Evolutionary conservation across 2,329 filamentous ascomycete species (phyloP), one percentile per base, ranked within the genome.

Genomic region (Fusarium chuoi): DNA sequence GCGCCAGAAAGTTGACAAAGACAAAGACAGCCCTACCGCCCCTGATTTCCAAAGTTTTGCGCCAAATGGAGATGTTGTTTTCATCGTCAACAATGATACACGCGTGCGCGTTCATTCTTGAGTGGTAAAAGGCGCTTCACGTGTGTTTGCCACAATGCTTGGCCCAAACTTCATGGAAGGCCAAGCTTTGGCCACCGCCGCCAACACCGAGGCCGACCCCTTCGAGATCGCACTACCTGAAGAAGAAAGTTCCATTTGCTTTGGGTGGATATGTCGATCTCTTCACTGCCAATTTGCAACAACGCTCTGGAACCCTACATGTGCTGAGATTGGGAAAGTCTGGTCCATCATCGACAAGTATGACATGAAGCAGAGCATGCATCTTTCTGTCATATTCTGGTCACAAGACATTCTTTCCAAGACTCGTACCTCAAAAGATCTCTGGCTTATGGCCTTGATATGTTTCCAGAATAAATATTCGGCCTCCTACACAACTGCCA

Each of bases 281-380:
- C 24, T 71, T 17, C 62, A 71, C 22, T 59, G 36, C 1, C 62
- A 71, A 39, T 44, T 22, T 11, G 11, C 26, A 3, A 71, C 68
- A 18, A 30, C 4, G 5, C 24, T 63, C 18, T 71, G 46, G 68
- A 6, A 5, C 3, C 62, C 68, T 3, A n/a, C 1, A 1, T 5
- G 3, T 15, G 4, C 3, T 1, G 14, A 35, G 36, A 24, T 24
- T 63, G 14, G 13, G 3, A 13, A 49, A 3, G 7, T 59, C 20
- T 46, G 49, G 36, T 18, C 10, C 3, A 10, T 68, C 18, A 33
- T 46, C n/a, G 38, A 71, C 5, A 71, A 71, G 42, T 71, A 71
- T 42, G 20, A 46, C 18, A 30, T 68, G 36, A 38, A 35, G 13
- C 44, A 54, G 10, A n/a, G 35, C 20, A 55, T 71, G 18, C 38